Percentiles rank a stretch among this genome's conserved stretches.
These are phyloP conservation scores for Beauveria sp. DNA, from an alignment of 2,329 filamentous ascomycete species.

Conservation along the genomic window DNA sequence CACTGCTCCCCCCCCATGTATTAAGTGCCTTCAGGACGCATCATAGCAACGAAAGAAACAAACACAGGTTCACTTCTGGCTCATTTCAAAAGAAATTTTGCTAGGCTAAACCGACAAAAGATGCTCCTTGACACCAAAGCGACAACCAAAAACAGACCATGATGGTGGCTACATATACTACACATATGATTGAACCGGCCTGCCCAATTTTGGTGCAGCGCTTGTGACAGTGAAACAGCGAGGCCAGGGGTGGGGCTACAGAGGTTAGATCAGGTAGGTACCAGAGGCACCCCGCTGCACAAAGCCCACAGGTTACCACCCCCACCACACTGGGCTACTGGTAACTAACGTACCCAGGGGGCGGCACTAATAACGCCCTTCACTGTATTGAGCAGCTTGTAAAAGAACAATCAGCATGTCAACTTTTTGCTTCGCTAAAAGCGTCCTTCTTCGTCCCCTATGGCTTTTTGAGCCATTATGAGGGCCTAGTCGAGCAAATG, in stretches of 20 bases:
- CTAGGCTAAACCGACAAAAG: neutral
- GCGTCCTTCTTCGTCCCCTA: neutral
- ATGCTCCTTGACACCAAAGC: neutral
- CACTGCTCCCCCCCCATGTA: neutral
- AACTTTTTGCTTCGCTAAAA: neutral
- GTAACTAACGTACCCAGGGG: no score
- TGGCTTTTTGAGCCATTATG: neutral
- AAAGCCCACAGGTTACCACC: no score
- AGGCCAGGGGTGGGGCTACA: no score
- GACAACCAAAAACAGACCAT: neutral
- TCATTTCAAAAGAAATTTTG: neutral
- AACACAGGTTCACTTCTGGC: neutral
- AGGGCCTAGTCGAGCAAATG: neutral
- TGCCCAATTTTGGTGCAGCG: no score
- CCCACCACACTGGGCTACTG: no score
- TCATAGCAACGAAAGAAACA: neutral
- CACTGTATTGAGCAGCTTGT: neutral
- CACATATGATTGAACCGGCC: no score
- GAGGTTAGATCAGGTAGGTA: no score
- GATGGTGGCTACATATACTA: neutral
- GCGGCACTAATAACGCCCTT: no score
- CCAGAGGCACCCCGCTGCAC: no score
- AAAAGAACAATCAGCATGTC: neutral
- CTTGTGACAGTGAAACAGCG: no score
- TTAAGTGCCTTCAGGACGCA: neutral